Evolutionary conservation across 352 stramenopile genomes (phyloP).

Genomic region (Aphanomyces cochlioides): DNA sequence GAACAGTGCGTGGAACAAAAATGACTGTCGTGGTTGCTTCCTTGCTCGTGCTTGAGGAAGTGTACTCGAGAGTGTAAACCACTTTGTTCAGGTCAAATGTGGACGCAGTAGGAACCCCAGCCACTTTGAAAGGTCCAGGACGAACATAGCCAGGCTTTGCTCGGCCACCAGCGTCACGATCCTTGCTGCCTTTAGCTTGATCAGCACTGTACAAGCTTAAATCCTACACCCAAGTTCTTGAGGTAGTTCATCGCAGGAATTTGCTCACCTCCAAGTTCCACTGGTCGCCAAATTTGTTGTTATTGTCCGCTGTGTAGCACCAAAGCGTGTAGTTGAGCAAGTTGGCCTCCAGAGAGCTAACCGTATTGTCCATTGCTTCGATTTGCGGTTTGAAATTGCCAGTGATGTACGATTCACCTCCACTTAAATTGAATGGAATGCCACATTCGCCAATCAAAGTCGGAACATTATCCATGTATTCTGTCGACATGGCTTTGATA

Average conservation of each 20-base stretch:
- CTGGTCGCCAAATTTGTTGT: slow-evolving; percentile 56
- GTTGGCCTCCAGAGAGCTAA: slow-evolving; percentile 65
- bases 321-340: slow-evolving; percentile 85
- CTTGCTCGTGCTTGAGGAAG: slow-evolving; percentile 35
- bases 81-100: slow-evolving; percentile 47
- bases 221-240: slow-evolving; percentile 35
- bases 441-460: slow-evolving; percentile 69
- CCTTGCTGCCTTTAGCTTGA: slow-evolving; percentile 34
- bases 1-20: slow-evolving; percentile 37
- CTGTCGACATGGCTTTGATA: slow-evolving; percentile 51
- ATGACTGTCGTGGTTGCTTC: slow-evolving; percentile 3
- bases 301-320: slow-evolving; percentile 85
- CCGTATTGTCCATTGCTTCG: slow-evolving; percentile 72
- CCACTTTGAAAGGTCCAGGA: slow-evolving; percentile 63
- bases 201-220: slow-evolving; percentile 71
- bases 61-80: slow-evolving; percentile 49
- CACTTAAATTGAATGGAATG: slow-evolving; percentile 69
- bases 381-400: slow-evolving; percentile 51
- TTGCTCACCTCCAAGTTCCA: slow-evolving; percentile 69
- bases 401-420: slow-evolving; percentile 40
- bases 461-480: slow-evolving; percentile 47
- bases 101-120: slow-evolving; percentile 56
- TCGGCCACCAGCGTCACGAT: slow-evolving; percentile 30
- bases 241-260: not conserved
- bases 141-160: slow-evolving; percentile 51